These are phyloP conservation scores for Ramularia collo-cygni DNA, from an alignment of 2,329 filamentous ascomycete species.

Conservation along the genomic window DNA sequence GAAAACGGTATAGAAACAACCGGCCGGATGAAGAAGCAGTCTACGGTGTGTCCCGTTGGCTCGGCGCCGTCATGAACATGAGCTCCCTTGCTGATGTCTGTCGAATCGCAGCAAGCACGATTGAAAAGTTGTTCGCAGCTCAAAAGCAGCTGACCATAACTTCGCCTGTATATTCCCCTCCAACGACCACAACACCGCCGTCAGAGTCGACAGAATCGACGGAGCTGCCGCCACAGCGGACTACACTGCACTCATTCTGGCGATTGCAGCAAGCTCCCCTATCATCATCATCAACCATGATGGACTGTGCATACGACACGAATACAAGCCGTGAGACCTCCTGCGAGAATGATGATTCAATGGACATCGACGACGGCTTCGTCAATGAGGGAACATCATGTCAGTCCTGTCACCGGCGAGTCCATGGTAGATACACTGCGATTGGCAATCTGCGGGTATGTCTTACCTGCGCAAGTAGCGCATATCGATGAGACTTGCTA, in stretches of 20 bases:
- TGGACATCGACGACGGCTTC: slow-evolving; percentile 30
- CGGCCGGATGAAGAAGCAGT: slow-evolving; percentile 50
- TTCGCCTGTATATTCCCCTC: slow-evolving; percentile 22
- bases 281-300: slow-evolving; percentile 10
- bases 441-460: slow-evolving; percentile 33
- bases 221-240: slow-evolving; percentile 31
- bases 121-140: slow-evolving; percentile 40
- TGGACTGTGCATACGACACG: slow-evolving; percentile 5
- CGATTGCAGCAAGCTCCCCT: slow-evolving; percentile 32
- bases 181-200: slow-evolving; percentile 11
- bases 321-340: slow-evolving; percentile 14
- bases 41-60: slow-evolving; percentile 40
- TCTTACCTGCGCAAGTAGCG: slow-evolving; percentile 33
- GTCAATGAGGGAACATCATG: slow-evolving; percentile 32
- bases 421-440: slow-evolving; percentile 40
- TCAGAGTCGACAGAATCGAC: slow-evolving; percentile 5
- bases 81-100: slow-evolving; percentile 16
- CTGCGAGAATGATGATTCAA: slow-evolving; percentile 39
- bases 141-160: slow-evolving; percentile 30
- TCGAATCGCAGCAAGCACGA: slow-evolving; percentile 36
- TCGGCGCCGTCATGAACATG: slow-evolving; percentile 12
- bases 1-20: slow-evolving; percentile 53
- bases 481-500: no score
- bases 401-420: slow-evolving; percentile 31
- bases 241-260: slow-evolving; percentile 44